These are phyloP conservation scores for Erodium trifolium DNA, from an alignment of 441 rosid genomes.

Conservation along the genomic window DNA sequence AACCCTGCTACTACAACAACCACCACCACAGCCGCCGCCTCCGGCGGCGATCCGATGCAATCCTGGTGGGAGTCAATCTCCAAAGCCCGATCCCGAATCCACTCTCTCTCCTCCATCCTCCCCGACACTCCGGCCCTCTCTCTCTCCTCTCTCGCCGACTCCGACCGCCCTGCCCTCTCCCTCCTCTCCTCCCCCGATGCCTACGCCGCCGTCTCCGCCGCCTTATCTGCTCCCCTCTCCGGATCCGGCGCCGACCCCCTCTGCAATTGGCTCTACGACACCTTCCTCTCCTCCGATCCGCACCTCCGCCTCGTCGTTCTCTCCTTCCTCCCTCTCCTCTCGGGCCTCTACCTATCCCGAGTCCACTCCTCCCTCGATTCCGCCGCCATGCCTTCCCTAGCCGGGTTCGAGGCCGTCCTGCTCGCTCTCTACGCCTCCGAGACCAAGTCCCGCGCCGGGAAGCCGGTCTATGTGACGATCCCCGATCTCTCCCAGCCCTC, in stretches of 20 bases:
- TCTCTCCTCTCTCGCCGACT: constrained; percentile 69
- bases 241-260: constrained; percentile 83
- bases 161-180: constrained; percentile 78
- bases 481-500: constrained; percentile 90
- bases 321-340: constrained; percentile 64
- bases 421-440: constrained; percentile 74
- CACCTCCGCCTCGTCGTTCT: constrained; percentile 76
- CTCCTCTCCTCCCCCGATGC: constrained; percentile 59
- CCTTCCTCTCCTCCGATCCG: constrained; percentile 62
- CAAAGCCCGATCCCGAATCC: constrained; percentile 69
- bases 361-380: constrained; percentile 45
- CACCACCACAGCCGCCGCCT: constrained; percentile 15
- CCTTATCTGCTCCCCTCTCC: constrained; percentile 41
- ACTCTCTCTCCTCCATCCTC: constrained; percentile 56
- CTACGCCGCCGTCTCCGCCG: constrained; percentile 42
- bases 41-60: constrained; percentile 64
- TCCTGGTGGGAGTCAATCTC: constrained; percentile 96
- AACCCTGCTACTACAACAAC: constrained; percentile 18
- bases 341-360: constrained; percentile 59
- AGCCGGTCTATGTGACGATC: constrained; percentile 52
- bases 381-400: constrained; percentile 38
- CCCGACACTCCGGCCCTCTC: constrained; percentile 32
- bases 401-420: constrained; percentile 89
- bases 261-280: constrained; percentile 93
- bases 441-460: constrained; percentile 63